These are phyloP conservation scores for Cladophialophora immunda DNA, from an alignment of 2,329 filamentous ascomycete species.

Conservation along the genomic window DNA sequence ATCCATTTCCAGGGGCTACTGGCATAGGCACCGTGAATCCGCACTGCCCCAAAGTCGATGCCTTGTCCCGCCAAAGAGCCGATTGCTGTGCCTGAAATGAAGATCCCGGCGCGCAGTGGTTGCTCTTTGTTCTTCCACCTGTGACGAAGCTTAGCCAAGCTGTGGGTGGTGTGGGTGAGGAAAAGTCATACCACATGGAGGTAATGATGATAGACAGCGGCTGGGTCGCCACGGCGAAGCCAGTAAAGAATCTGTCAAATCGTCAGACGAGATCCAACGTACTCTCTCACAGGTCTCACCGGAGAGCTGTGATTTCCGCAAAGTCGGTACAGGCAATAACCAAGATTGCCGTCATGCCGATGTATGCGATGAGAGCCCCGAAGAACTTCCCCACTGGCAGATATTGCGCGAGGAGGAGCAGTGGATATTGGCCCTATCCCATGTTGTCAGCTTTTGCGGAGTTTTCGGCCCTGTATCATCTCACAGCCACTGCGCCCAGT, in stretches of 20 bases:
- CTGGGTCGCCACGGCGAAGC: conserved; percentile 18
- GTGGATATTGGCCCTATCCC: conserved; percentile 20
- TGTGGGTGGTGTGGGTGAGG: neutral
- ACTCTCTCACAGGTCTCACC: neutral
- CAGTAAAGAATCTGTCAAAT: conserved; percentile 22
- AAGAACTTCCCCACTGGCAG: conserved; percentile 19
- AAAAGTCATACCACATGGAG: conserved; percentile 21
- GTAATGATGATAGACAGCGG: conserved; percentile 27
- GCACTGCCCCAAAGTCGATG: conserved; percentile 22
- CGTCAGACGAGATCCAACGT: neutral
- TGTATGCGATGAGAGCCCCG: conserved; percentile 9
- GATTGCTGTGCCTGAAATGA: conserved; percentile 24
- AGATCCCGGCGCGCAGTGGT: conserved; percentile 17
- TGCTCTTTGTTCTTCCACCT: conserved; percentile 28
- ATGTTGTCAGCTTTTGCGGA: too few species aligned
- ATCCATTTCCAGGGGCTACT: conserved; percentile 54
- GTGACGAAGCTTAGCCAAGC: neutral
- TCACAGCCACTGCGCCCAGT: conserved; percentile 19
- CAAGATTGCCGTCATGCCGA: conserved; percentile 19
- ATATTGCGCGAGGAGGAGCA: conserved; percentile 19
- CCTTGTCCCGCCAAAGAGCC: conserved; percentile 21
- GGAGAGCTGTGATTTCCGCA: conserved; percentile 18
- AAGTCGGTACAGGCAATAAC: conserved; percentile 23
- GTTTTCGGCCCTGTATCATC: neutral
- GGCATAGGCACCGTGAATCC: conserved; percentile 16